These are phyloP conservation scores for Serendipita indica DNA, from an alignment of 768 basidiomycete genomes.

Conservation along the genomic window DNA sequence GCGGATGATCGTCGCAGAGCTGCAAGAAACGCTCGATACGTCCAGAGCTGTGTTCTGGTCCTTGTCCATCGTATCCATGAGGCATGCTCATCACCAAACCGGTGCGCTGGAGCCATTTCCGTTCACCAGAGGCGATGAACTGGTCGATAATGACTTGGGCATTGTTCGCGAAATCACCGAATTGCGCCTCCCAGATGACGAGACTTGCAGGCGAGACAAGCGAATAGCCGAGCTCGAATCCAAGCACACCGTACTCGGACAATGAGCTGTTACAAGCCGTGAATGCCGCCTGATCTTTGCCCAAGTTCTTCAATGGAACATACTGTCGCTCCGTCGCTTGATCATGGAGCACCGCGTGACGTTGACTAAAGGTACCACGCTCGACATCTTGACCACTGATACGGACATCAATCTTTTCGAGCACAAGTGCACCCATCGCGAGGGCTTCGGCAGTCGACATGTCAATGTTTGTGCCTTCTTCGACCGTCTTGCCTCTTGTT, in stretches of 20 bases:
- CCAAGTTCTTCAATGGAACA: slow-evolving; percentile 77
- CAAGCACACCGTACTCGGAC: slow-evolving; percentile 87
- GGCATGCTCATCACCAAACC: slow-evolving; percentile 81
- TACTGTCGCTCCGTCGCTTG: slow-evolving; percentile 86
- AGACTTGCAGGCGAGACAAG: slow-evolving; percentile 86
- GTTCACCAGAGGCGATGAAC: slow-evolving; percentile 92
- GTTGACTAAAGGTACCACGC: slow-evolving; percentile 96
- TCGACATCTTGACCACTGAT: slow-evolving; percentile 97
- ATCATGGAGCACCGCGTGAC: slow-evolving; percentile 94
- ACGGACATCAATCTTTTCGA: slow-evolving; percentile 89
- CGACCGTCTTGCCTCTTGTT: slow-evolving; percentile 76
- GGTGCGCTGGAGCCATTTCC: slow-evolving; percentile 92
- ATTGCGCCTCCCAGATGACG: slow-evolving; percentile 97
- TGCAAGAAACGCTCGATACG: slow-evolving; percentile 94
- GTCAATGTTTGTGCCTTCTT: slow-evolving; percentile 85
- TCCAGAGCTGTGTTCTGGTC: slow-evolving; percentile 94
- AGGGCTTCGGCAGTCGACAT: slow-evolving; percentile 98
- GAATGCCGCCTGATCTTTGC: slow-evolving; percentile 78
- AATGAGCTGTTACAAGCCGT: slow-evolving; percentile 93
- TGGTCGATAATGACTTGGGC: slow-evolving; percentile 98
- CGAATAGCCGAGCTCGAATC: slow-evolving; percentile 97
- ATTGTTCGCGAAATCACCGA: slow-evolving; percentile 96
- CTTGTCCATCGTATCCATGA: slow-evolving; percentile 97
- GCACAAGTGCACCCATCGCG: slow-evolving; percentile 83
- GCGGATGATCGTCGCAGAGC: slow-evolving; percentile 92